Evolutionary conservation across 1,139 yeast species (phyloP).

Genomic region (Diutina siamensis): DNA sequence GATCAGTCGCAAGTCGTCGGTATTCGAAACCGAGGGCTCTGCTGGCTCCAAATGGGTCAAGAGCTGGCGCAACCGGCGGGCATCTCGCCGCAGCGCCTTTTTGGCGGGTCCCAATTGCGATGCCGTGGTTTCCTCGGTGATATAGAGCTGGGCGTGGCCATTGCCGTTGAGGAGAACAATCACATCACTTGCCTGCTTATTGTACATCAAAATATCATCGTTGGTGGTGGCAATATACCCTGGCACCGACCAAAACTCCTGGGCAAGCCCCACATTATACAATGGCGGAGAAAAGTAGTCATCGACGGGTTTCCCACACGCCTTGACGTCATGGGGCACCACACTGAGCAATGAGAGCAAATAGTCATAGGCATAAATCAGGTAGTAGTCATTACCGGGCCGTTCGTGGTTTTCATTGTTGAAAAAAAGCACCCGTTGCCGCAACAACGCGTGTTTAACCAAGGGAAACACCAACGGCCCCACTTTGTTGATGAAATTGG

Average conservation of each 20-base stretch:
- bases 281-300: slow-evolving; percentile 25
- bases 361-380: slow-evolving; percentile 19
- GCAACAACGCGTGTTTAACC: slow-evolving; percentile 56
- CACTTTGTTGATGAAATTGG: slow-evolving; percentile 34
- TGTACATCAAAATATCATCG: slow-evolving; percentile 56
- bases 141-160: not conserved
- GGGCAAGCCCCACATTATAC: slow-evolving; percentile 57
- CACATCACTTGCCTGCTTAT: slow-evolving; percentile 42
- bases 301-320: not conserved
- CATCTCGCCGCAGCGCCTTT: not conserved
- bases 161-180: slow-evolving; percentile 17
- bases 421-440: slow-evolving; percentile 51
- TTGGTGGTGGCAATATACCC: slow-evolving; percentile 58
- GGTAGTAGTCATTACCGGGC: not conserved
- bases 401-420: slow-evolving; percentile 15
- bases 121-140: not conserved
- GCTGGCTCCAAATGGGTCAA: not conserved
- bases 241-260: slow-evolving; percentile 20
- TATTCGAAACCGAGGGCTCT: not conserved
- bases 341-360: slow-evolving; percentile 25
- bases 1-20: slow-evolving; percentile 2
- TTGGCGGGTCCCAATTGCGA: not conserved
- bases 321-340: slow-evolving; percentile 21
- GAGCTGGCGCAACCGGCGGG: not conserved
- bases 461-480: slow-evolving; percentile 68